Evolutionary conservation across 2,329 filamentous ascomycete genomes (phyloP).

Genomic region (Aspergillus caelatus): DNA sequence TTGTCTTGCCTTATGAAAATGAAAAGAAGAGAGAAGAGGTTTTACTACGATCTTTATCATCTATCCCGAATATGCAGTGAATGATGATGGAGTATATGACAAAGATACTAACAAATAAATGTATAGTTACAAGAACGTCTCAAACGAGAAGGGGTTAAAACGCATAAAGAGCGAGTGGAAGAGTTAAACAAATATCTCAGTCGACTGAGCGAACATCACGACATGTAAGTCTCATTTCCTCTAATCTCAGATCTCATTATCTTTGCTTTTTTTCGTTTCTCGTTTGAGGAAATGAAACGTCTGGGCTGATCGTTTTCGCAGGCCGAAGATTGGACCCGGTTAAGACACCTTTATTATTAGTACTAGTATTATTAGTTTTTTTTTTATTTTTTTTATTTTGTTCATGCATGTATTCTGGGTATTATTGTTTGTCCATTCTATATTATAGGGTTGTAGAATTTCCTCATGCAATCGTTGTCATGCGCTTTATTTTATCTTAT

Average conservation of each 20-base stretch:
- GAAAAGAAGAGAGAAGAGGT: too few species aligned
- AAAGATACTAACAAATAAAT: neutral
- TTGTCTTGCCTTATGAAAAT: neutral
- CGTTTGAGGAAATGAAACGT: neutral
- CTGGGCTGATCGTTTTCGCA: constrained; percentile 15
- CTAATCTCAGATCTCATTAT: neutral
- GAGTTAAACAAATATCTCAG: constrained; percentile 93
- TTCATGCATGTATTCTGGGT: neutral
- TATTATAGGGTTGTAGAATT: neutral
- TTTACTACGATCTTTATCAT: too few species aligned
- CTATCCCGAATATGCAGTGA: too few species aligned
- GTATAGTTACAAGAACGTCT: constrained; percentile 76
- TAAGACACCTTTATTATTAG: constrained; percentile 23
- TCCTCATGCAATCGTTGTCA: neutral
- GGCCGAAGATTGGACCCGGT: constrained; percentile 47
- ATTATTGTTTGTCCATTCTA: neutral
- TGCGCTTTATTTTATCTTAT: neutral
- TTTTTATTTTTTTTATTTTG: neutral
- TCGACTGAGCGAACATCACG: constrained; percentile 92
- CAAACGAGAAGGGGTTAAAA: constrained; percentile 85
- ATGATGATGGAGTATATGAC: too few species aligned
- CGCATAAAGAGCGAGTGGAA: constrained; percentile 94
- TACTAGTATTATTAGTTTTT: neutral
- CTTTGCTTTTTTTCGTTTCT: neutral
- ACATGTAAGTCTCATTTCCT: constrained; percentile 64